Percentiles rank a stretch among this genome's conserved stretches.
These are phyloP conservation scores for Phytopythium aichiense DNA, from an alignment of 352 stramenopile genomes.

Conservation along the genomic window DNA sequence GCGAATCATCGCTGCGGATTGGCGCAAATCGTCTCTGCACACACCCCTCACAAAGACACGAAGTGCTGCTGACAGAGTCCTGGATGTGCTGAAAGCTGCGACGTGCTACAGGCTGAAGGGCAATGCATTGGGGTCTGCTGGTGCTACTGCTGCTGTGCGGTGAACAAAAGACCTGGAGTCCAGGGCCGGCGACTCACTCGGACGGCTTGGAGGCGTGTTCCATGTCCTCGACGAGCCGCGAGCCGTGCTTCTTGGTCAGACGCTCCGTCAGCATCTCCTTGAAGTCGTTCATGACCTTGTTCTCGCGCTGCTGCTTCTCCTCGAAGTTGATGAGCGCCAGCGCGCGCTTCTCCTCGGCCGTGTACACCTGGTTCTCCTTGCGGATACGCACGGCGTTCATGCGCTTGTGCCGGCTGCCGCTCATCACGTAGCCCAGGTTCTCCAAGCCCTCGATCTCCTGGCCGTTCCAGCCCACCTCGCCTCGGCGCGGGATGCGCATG, in stretches of 20 bases:
- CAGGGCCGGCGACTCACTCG: neutral
- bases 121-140: too few species aligned
- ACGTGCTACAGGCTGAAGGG: too few species aligned
- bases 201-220: slow-evolving; percentile 48
- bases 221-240: slow-evolving; percentile 84
- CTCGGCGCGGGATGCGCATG: slow-evolving; percentile 97
- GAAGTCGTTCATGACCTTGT: slow-evolving; percentile 97
- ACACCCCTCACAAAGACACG: neutral
- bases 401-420: slow-evolving; percentile 93
- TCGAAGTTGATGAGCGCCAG: slow-evolving; percentile 98
- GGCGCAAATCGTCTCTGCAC: neutral
- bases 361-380: slow-evolving; percentile 99
- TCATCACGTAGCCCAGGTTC: slow-evolving; percentile 96
- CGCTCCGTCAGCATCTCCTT: slow-evolving; percentile 89
- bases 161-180: too few species aligned
- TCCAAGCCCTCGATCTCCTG: slow-evolving; percentile 97
- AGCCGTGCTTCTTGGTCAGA: slow-evolving; percentile 86
- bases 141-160: too few species aligned
- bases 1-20: neutral
- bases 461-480: slow-evolving; percentile 96
- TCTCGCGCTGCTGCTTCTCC: slow-evolving; percentile 98
- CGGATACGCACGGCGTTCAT: slow-evolving; percentile 99
- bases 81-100: slow-evolving; percentile 12
- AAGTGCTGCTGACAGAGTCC: neutral
- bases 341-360: slow-evolving; percentile 96